Evolutionary conservation across 2,329 filamentous ascomycete genomes (phyloP).

Genomic region (Metarhizium brunneum): DNA sequence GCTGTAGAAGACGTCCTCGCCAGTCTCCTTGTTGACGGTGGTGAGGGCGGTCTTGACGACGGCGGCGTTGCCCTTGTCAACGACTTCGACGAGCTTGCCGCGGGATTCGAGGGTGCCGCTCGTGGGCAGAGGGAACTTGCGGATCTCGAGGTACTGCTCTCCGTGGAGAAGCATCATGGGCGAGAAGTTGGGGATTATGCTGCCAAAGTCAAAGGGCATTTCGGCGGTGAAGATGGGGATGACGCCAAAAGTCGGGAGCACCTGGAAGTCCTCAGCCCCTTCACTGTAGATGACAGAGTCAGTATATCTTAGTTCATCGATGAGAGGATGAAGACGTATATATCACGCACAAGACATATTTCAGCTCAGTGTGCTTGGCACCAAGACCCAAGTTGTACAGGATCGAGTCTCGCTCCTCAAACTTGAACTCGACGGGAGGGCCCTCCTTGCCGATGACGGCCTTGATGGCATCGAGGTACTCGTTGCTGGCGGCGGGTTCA

Average conservation of each 20-base stretch:
- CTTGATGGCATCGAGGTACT: slow-evolving; percentile 67
- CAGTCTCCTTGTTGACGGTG: slow-evolving; percentile 75
- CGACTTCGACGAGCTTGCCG: slow-evolving; percentile 79
- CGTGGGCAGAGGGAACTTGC: slow-evolving; percentile 85
- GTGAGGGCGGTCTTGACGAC: slow-evolving; percentile 72
- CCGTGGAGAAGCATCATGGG: slow-evolving; percentile 99
- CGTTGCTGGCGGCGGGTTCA: slow-evolving; percentile 36
- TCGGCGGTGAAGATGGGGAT: slow-evolving; percentile 86
- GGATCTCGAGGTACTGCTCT: slow-evolving; percentile 95
- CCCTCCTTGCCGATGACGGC: slow-evolving; percentile 64
- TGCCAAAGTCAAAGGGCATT: slow-evolving; percentile 67
- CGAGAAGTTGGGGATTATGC: slow-evolving; percentile 89
- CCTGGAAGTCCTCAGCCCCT: slow-evolving; percentile 84
- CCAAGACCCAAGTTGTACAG: slow-evolving; percentile 95
- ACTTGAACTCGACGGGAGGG: slow-evolving; percentile 66
- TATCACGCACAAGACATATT: slow-evolving; percentile 60
- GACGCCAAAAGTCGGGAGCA: slow-evolving; percentile 90
- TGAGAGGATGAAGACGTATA: no score
- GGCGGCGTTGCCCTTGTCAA: slow-evolving; percentile 90
- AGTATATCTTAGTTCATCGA: not conserved
- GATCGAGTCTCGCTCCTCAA: slow-evolving; percentile 78
- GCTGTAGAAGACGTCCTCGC: slow-evolving; percentile 94
- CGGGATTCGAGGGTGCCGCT: slow-evolving; percentile 65
- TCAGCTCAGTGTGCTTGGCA: slow-evolving; percentile 80
- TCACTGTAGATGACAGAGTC: slow-evolving; percentile 39